Conservation (phyloP, 2,329 filamentous ascomycete species). For the Stagonosporopsis tanaceti region DNA sequence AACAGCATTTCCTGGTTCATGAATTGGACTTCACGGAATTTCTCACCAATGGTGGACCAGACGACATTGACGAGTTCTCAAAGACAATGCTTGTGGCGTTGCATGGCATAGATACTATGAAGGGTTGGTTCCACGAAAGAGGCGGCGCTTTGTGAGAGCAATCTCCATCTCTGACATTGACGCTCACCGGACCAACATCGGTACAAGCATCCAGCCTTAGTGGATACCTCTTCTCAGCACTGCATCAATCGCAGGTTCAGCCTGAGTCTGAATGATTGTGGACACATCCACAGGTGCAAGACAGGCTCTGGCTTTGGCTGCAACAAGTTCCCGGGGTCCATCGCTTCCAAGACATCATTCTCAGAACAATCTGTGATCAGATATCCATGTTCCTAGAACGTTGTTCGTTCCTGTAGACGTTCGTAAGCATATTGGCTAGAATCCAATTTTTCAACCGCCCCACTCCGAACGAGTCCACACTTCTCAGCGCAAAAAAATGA, state of each 20-base stretch:
- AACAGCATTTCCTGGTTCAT: slow-evolving; percentile 38
- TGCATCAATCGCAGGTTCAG: too few relatives aligned
- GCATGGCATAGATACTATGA: slow-evolving; percentile 41
- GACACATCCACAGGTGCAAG: too few relatives aligned
- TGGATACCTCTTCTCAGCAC: too few relatives aligned
- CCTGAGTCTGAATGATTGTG: too few relatives aligned
- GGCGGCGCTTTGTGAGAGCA: slow-evolving; percentile 25
- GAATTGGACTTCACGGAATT: slow-evolving; percentile 40
- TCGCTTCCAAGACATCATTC: neutral
- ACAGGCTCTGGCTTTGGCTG: too few relatives aligned
- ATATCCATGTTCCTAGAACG: too few relatives aligned
- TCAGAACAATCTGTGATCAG: neutral
- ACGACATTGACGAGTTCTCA: slow-evolving; percentile 42
- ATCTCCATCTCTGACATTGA: neutral
- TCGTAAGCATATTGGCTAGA: neutral
- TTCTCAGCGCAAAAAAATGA: neutral
- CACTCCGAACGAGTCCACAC: neutral
- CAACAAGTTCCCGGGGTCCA: too few relatives aligned
- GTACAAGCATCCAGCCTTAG: neutral
- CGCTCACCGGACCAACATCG: neutral
- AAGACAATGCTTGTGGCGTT: slow-evolving; percentile 39
- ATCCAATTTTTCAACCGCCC: neutral
- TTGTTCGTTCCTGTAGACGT: neutral
- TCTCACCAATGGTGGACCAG: slow-evolving; percentile 29
- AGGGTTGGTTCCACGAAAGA: slow-evolving; percentile 38